Evolutionary conservation across 306 rosid species (phyloP), one percentile per base, ranked within the genome.

Genomic region (Elaeagnus macrophylla): DNA sequence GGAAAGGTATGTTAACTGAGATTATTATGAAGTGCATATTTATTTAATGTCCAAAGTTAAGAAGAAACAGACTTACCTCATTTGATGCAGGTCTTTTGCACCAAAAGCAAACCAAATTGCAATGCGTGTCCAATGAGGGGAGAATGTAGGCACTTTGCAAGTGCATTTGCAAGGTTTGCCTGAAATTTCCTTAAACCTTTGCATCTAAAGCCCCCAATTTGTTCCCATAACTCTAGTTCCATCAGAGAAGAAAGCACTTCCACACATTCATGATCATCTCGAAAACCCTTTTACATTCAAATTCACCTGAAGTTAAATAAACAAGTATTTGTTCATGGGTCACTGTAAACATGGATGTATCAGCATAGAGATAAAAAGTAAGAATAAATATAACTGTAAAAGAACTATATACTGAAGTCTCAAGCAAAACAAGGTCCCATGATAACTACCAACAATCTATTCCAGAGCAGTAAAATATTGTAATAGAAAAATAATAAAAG

Each of bases 121-220:
- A 93, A 93, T 72, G 86, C 99, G 51, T 93, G 99, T 75, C 99
- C 99, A 49, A 81, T 93, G 96, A 82, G 96, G 72, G 96, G 84
- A 75, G 99, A 93, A 66, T 93, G 99, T 63, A 79, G 99, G 68
- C 99, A 93, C 73, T 93, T 93, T 57, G 99, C 99, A 3, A 93
- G 99, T 54, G 99, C 99, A 53, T 93, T 88, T 79, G 95, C 99
- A 55, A 93, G 96, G 99, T 93, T 64, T 57, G 70, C 58, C 12
- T 53, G 41, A 37, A 54, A 61, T 48, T 40, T 55, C 48, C 15
- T 67, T 42, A 47, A 55, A 19, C 40, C 48, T 48, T 11, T 54
- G 42, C 66, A 50, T 37, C 37, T 53, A 37, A 37, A 39, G 38
- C 12, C 43, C 12, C 48, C 12, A 36, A 37, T 38, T 48, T 25